Evolutionary conservation across 208 protist genomes (phyloP), one percentile per base, ranked within the genome.

Genomic region (Leishmania arabica): DNA sequence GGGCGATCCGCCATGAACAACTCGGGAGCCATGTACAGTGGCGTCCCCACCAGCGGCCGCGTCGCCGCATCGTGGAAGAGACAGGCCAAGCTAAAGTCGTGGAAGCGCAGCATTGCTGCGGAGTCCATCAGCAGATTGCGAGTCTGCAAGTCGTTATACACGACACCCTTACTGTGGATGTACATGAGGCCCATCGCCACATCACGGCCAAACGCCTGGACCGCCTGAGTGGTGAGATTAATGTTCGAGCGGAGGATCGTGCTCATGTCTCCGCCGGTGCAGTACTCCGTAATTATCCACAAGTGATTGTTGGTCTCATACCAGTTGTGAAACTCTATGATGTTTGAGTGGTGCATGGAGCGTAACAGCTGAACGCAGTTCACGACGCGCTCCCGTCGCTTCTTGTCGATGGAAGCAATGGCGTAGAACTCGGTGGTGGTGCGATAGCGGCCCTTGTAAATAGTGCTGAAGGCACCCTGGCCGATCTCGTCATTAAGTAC

Each of bases 241-340:
- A 86, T 84, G 74, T 97, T 94, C 37, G 88, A 83, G 49, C 80
- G 60, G 15, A 99, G 81, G 11, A 99, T 88, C 53, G 90, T 91
- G 64, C 91, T 80, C 73, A 99, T 85, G 82, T 99, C 91, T n/a
- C 96, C 94, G 45, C 97, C 97, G 6, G 92, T 91, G 90, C 97
- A 99, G 68, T 95, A 95, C 84, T 99, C 97, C 2, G 97, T 91
- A 78, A 99, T 99, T n/a, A 99, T 86, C 98, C 98, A 99, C 56
- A 99, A 80, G 80, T 99, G 98, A 86, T 99, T 99, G 69, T 90
- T 95, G 60, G 98, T 99, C 81, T 99, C 98, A 84, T 99, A 99
- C 97, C 98, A 99, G 79, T 98, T 95, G 85, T 95, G 85, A 71
- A 99, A 99, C 60, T 95, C 84, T 24, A 99, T 91, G 17, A 99